A percentile compares a stretch with the other conserved stretches of the same genome.
Evolutionary conservation across 768 basidiomycete species (phyloP).

Genomic region (Coprinopsis strossmayeri): DNA sequence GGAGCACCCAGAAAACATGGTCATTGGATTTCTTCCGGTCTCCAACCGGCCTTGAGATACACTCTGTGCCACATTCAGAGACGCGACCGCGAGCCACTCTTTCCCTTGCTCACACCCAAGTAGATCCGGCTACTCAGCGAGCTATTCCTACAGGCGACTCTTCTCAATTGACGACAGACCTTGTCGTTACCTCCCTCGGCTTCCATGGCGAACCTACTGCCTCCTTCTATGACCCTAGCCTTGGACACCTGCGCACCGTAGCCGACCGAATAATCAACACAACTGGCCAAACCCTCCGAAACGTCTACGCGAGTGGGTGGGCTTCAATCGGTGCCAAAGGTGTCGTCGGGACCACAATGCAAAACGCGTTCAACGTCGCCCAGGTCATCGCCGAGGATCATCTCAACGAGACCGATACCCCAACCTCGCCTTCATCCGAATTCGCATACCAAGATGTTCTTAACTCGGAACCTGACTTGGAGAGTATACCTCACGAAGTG

Average conservation of each 20-base stretch:
- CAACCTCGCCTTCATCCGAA: too few relatives aligned
- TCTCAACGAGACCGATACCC: slow-evolving; percentile 11
- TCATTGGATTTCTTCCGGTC: slow-evolving; percentile 76
- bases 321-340: slow-evolving; percentile 86
- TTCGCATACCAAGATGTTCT: slow-evolving; percentile 16
- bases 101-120: slow-evolving; percentile 52
- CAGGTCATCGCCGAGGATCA: slow-evolving; percentile 63
- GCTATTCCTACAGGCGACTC: slow-evolving; percentile 52
- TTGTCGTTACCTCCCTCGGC: slow-evolving; percentile 85
- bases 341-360: slow-evolving; percentile 90
- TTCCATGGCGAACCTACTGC: slow-evolving; percentile 64
- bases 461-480: slow-evolving; percentile 32
- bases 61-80: slow-evolving; percentile 19
- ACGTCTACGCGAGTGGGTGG: slow-evolving; percentile 94
- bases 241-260: slow-evolving; percentile 50
- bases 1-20: slow-evolving; percentile 61
- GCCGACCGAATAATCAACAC: slow-evolving; percentile 42
- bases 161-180: slow-evolving; percentile 52
- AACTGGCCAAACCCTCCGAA: slow-evolving; percentile 32
- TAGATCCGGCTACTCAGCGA: slow-evolving; percentile 41
- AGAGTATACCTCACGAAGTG: slow-evolving; percentile 44
- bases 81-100: slow-evolving; percentile 22
- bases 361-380: slow-evolving; percentile 79
- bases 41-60: slow-evolving; percentile 43
- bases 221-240: slow-evolving; percentile 52